phyloP scores from a whole-genome alignment of 2,329 filamentous ascomycete species.

The Alternaria ethzedia region DNA sequence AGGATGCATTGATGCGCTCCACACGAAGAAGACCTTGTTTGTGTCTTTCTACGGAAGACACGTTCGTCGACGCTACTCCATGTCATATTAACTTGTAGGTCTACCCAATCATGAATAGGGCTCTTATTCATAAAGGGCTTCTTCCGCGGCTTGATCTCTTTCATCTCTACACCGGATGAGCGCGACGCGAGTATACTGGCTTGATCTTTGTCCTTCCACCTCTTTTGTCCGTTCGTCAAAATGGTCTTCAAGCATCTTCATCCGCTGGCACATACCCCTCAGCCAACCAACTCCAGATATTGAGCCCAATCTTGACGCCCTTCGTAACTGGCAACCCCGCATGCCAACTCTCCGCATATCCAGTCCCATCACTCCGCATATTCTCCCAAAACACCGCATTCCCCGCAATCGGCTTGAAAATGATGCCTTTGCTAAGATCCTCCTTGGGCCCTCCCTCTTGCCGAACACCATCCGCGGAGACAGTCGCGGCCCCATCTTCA shows the following conservation, averaged over 20 bases:
- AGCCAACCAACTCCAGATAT: conserved; percentile 70
- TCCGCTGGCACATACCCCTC: conserved; percentile 31
- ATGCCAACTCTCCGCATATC: conserved; percentile 66
- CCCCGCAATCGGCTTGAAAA: conserved; percentile 63
- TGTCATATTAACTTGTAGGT: not conserved
- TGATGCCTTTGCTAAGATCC: conserved; percentile 54
- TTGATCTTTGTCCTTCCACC: too few species aligned
- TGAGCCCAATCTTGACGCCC: conserved; percentile 66
- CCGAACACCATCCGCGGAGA: not conserved
- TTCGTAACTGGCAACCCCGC: conserved; percentile 63
- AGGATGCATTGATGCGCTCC: too few species aligned
- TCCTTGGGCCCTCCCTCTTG: not conserved
- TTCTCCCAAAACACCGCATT: conserved; percentile 71
- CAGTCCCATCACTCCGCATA: conserved; percentile 60
- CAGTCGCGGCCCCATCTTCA: conserved; percentile 24
- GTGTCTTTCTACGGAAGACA: too few species aligned
- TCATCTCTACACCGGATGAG: too few species aligned
- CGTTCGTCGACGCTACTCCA: too few species aligned
- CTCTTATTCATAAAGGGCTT: not conserved
- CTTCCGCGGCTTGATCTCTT: too few species aligned
- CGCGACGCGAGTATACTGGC: too few species aligned
- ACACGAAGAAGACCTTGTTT: too few species aligned
- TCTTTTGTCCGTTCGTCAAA: too few species aligned
- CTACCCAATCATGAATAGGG: not conserved
- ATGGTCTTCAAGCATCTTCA: not conserved